These are phyloP conservation scores for Dendrobium chrysotoxum DNA, from an alignment of 106 monocot species.

Conservation along the genomic window DNA sequence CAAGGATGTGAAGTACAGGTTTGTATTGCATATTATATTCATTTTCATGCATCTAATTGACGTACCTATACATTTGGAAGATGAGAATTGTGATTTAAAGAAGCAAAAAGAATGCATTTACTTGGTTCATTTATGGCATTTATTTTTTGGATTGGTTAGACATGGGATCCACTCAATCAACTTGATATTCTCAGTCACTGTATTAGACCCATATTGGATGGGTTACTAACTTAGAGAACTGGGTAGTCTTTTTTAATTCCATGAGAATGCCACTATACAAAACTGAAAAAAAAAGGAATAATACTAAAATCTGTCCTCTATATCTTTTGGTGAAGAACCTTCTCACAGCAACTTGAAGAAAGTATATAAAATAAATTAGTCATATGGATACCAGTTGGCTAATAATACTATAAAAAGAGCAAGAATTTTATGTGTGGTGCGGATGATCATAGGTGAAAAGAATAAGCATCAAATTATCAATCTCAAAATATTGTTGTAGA, in stretches of 20 bases:
- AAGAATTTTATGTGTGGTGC: too few species aligned
- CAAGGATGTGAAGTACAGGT: conserved; percentile 81
- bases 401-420: too few species aligned
- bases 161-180: not conserved
- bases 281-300: too few species aligned
- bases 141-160: not conserved
- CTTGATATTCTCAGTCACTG: not conserved
- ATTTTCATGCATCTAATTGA: not conserved
- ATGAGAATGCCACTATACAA: too few species aligned
- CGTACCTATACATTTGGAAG: not conserved
- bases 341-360: too few species aligned
- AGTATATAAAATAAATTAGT: too few species aligned
- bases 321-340: too few species aligned
- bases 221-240: not conserved
- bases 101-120: not conserved
- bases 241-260: not conserved
- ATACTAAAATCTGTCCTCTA: too few species aligned
- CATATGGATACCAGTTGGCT: too few species aligned
- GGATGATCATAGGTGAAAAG: too few species aligned
- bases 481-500: too few species aligned
- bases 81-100: not conserved
- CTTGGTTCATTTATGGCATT: not conserved
- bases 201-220: not conserved
- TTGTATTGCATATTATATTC: not conserved
- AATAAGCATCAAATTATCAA: too few species aligned